Conservation (phyloP, 495 filamentous ascomycete genomes). For the Aspergillus heteromorphus region DNA sequence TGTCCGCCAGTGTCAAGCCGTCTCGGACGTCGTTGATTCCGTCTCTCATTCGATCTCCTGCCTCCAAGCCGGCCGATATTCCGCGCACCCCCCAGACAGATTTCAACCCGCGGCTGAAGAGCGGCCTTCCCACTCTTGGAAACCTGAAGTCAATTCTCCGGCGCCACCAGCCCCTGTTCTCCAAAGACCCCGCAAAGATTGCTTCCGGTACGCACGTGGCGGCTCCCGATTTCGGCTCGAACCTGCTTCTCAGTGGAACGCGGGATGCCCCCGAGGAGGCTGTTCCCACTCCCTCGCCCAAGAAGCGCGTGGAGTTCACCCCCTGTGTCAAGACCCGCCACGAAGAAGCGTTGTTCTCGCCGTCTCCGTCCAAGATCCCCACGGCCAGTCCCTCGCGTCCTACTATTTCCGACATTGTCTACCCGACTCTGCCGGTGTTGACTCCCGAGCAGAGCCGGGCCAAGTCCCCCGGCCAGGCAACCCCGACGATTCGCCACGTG, state of each 20-base stretch:
- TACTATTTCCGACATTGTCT: constrained; percentile 32
- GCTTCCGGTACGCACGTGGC: constrained; percentile 56
- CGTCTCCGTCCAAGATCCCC: constrained; percentile 41
- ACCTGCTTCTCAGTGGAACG: constrained; percentile 38
- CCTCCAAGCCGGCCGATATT: constrained; percentile 34
- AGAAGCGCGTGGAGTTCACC: constrained; percentile 60
- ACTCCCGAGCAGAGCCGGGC: constrained; percentile 29
- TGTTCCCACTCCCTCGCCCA: constrained; percentile 40
- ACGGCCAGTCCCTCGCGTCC: constrained; percentile 18
- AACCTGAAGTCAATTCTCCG: constrained; percentile 60
- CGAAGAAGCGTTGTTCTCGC: constrained; percentile 32
- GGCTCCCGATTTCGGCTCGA: constrained; percentile 40
- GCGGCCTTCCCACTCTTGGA: constrained; percentile 32
- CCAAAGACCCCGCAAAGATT: constrained; percentile 53
- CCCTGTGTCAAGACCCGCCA: constrained; percentile 44
- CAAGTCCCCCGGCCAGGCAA: constrained; percentile 4
- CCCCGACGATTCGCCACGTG: constrained; percentile 35
- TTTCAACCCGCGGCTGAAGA: constrained; percentile 44
- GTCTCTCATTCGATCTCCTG: constrained; percentile 44
- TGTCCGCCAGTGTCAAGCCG: constrained; percentile 50
- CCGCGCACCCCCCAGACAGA: constrained; percentile 44
- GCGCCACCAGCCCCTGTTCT: constrained; percentile 55
- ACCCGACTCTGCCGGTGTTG: constrained; percentile 38
- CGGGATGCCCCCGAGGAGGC: constrained; percentile 19
- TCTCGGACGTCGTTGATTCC: constrained; percentile 51